Percentiles rank a stretch among this genome's conserved stretches.
These are phyloP conservation scores for Chlamydomonas incerta DNA, from an alignment of 139 green algal species.

Conservation along the genomic window DNA sequence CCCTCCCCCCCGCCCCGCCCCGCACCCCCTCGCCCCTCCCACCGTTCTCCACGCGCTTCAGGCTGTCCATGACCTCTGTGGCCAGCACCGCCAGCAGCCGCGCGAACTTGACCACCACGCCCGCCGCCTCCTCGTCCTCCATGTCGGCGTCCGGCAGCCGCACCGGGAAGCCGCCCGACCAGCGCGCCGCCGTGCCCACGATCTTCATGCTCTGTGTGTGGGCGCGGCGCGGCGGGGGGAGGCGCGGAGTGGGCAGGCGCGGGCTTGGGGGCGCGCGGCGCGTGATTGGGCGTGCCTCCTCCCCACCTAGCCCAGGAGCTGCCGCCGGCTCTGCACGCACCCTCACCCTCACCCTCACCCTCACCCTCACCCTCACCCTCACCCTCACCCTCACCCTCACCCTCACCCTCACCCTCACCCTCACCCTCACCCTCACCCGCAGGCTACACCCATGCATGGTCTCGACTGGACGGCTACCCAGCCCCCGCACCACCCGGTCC, in stretches of 20 bases:
- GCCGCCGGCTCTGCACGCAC: too few relatives aligned
- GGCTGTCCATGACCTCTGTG: conserved; percentile 82
- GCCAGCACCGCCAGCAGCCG: conserved; percentile 82
- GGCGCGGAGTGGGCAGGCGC: too few relatives aligned
- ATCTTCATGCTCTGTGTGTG: conserved; percentile 67
- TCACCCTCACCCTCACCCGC: too few relatives aligned
- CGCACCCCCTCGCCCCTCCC: conserved; percentile 12
- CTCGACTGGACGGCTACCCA: too few relatives aligned
- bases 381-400: too few relatives aligned
- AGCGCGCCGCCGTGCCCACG: conserved; percentile 61
- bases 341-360: too few relatives aligned
- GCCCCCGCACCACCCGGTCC: background rate
- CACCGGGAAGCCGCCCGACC: conserved; percentile 62
- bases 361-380: too few relatives aligned
- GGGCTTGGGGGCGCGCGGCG: too few relatives aligned
- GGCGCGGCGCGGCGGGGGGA: background rate
- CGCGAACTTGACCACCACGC: conserved; percentile 71
- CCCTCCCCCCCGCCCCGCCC: background rate
- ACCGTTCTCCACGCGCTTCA: conserved; percentile 91
- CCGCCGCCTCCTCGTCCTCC: conserved; percentile 66
- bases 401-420: too few relatives aligned
- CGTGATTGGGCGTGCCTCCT: too few relatives aligned
- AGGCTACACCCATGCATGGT: too few relatives aligned
- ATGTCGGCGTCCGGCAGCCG: conserved; percentile 16
- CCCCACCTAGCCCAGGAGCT: too few relatives aligned